A percentile compares a stretch with the other conserved stretches of the same genome.
These are phyloP conservation scores for Lycium barbarum DNA, from an alignment of 257 asterid species.

Conservation along the genomic window DNA sequence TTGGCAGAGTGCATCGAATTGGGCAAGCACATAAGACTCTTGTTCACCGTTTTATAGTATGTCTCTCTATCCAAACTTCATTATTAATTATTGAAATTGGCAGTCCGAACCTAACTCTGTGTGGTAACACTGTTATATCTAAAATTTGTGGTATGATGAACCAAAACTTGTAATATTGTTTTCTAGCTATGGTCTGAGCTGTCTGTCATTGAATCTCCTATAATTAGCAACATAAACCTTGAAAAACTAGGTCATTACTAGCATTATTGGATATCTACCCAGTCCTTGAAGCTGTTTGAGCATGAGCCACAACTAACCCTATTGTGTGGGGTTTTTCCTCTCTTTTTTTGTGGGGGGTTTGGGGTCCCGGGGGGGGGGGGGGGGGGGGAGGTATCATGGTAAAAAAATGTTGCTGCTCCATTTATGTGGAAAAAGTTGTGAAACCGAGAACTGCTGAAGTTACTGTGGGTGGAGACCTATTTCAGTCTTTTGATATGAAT, in stretches of 20 bases:
- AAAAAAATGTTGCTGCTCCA: background rate
- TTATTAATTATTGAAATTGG: background rate
- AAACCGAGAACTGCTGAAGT: background rate
- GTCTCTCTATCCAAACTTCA: conserved; percentile 35
- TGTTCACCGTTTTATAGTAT: conserved; percentile 92
- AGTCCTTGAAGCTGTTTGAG: background rate
- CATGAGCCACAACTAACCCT: background rate
- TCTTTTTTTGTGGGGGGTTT: too few relatives aligned
- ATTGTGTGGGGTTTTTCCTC: too few relatives aligned
- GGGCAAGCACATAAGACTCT: conserved; percentile 88
- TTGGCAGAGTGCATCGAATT: conserved; percentile 95
- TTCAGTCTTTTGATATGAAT: background rate
- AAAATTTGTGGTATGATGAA: background rate
- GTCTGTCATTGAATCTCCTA: background rate
- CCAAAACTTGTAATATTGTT: background rate
- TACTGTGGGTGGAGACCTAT: background rate
- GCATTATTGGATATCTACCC: background rate
- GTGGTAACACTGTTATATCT: background rate
- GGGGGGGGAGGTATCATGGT: too few relatives aligned
- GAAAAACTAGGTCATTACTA: background rate
- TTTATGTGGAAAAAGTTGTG: background rate
- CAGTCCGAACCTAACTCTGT: background rate
- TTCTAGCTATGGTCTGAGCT: background rate
- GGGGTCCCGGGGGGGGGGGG: too few relatives aligned
- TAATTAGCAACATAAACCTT: background rate